Percentiles rank a stretch among this genome's conserved stretches.
phyloP scores from a whole-genome alignment of 495 filamentous ascomycete genomes.

The Penicillium daleae region DNA sequence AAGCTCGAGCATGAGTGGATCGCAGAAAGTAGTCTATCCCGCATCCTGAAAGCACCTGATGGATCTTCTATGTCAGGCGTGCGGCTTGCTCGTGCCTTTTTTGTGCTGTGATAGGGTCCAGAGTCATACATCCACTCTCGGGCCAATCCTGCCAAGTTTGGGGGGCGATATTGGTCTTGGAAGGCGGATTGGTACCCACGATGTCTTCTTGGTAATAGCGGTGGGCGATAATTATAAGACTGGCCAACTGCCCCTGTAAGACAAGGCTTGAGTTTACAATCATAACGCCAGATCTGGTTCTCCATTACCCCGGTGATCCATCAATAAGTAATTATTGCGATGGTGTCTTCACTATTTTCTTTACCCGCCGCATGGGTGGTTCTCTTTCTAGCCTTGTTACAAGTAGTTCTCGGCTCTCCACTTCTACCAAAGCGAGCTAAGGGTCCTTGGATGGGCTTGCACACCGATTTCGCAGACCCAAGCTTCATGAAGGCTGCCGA shows the following conservation, averaged over 20 bases:
- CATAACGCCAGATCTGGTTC: neutral
- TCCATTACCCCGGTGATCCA: neutral
- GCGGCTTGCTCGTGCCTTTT: conserved; percentile 5
- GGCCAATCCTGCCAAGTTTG: conserved; percentile 4
- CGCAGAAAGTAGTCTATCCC: conserved; percentile 3
- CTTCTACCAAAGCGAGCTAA: conserved; percentile 23
- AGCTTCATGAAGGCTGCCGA: conserved; percentile 37
- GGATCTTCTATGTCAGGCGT: conserved; percentile 14
- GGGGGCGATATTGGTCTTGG: conserved; percentile 3
- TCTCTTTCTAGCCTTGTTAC: conserved; percentile 16
- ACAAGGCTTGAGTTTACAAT: neutral
- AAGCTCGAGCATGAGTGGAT: conserved; percentile 4
- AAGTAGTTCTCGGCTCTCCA: conserved; percentile 19
- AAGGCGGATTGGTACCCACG: neutral
- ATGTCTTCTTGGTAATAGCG: conserved; percentile 7
- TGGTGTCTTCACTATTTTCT: conserved; percentile 14
- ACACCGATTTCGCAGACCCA: conserved; percentile 45
- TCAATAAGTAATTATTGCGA: conserved; percentile 1
- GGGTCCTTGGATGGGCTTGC: conserved; percentile 34
- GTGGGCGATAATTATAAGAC: conserved; percentile 18
- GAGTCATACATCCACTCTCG: conserved; percentile 3
- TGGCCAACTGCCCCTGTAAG: neutral
- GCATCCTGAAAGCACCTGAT: conserved; percentile 18
- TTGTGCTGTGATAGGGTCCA: neutral
- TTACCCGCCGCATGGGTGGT: conserved; percentile 16